phyloP scores from a whole-genome alignment of 2,329 filamentous ascomycete genomes.

The Fusarium cicatricum region DNA sequence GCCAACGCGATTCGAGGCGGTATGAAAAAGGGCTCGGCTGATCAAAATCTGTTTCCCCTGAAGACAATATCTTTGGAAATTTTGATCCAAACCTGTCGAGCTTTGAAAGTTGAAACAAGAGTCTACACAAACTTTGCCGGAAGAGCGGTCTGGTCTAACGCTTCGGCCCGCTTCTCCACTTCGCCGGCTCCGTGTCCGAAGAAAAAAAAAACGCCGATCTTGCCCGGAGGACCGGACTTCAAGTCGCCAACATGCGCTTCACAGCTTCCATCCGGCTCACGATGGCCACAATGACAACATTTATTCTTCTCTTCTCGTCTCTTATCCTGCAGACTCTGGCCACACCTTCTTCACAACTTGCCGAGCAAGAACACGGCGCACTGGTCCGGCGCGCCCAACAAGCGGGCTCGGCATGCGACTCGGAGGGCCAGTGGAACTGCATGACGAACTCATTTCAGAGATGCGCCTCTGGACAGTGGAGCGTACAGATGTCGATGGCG shows the following conservation, averaged over 20 bases:
- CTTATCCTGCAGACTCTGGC: slow-evolving; percentile 8
- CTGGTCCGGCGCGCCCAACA: slow-evolving; percentile 40
- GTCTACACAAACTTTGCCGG: background rate
- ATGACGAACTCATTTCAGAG: slow-evolving; percentile 59
- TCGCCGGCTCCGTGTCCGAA: slow-evolving; percentile 24
- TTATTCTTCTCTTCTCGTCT: slow-evolving; percentile 17
- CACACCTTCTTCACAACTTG: slow-evolving; percentile 4
- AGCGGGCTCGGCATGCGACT: slow-evolving; percentile 51
- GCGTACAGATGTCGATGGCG: slow-evolving; percentile 51
- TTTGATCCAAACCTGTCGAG: background rate
- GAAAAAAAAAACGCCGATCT: background rate
- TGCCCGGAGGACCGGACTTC: slow-evolving; percentile 4
- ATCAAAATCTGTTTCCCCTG: slow-evolving; percentile 4
- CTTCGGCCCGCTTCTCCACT: slow-evolving; percentile 17
- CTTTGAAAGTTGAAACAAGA: background rate
- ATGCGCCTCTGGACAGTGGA: slow-evolving; percentile 59
- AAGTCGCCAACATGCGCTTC: slow-evolving; percentile 17
- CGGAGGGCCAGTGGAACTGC: slow-evolving; percentile 65
- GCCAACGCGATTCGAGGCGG: slow-evolving; percentile 18
- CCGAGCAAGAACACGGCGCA: background rate
- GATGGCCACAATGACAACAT: slow-evolving; percentile 1
- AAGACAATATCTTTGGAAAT: background rate
- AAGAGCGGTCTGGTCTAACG: background rate
- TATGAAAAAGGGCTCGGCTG: slow-evolving; percentile 13
- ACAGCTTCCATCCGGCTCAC: slow-evolving; percentile 1